These are phyloP conservation scores for Trichoderma breve DNA, from an alignment of 2,329 filamentous ascomycete genomes.

Conservation along the genomic window DNA sequence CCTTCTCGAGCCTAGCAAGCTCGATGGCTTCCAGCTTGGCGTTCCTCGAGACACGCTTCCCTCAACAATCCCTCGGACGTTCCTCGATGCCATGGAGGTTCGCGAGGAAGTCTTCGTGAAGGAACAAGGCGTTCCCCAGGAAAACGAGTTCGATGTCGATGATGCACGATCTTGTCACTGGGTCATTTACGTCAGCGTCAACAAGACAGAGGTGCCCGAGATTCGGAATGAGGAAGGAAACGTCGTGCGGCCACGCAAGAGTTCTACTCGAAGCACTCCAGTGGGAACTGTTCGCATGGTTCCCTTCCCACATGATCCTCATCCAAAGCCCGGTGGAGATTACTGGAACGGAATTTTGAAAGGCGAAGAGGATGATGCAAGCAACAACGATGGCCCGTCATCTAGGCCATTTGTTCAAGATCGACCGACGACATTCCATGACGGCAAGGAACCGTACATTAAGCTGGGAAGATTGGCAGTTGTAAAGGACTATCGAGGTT, in stretches of 20 bases:
- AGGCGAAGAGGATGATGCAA: conserved; percentile 23
- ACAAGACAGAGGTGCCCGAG: conserved; percentile 44
- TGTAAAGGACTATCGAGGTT: conserved; percentile 60
- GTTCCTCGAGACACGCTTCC: conserved; percentile 45
- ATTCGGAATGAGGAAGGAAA: conserved; percentile 43
- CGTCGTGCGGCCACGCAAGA: conserved; percentile 42
- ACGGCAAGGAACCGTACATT: conserved; percentile 71
- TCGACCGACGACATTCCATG: conserved; percentile 51
- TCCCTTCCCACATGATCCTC: conserved; percentile 71
- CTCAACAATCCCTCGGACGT: conserved; percentile 48
- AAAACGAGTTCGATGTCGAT: conserved; percentile 77
- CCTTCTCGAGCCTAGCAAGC: conserved; percentile 47
- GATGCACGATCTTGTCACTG: conserved; percentile 80
- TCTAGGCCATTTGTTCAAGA: conserved; percentile 34
- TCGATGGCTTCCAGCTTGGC: conserved; percentile 47
- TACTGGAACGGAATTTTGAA: conserved; percentile 48
- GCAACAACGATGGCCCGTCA: conserved; percentile 1
- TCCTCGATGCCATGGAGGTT: conserved; percentile 63
- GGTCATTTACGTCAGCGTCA: conserved; percentile 74
- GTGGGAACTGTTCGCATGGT: conserved; percentile 78
- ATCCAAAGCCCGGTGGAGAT: conserved; percentile 52
- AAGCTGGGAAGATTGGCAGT: conserved; percentile 80
- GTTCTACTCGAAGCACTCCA: conserved; percentile 46
- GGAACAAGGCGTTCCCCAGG: conserved; percentile 58
- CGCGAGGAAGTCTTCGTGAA: conserved; percentile 59